Evolutionary conservation across 352 stramenopile genomes (phyloP).

Genomic region (Pythium vanterpoolii): DNA sequence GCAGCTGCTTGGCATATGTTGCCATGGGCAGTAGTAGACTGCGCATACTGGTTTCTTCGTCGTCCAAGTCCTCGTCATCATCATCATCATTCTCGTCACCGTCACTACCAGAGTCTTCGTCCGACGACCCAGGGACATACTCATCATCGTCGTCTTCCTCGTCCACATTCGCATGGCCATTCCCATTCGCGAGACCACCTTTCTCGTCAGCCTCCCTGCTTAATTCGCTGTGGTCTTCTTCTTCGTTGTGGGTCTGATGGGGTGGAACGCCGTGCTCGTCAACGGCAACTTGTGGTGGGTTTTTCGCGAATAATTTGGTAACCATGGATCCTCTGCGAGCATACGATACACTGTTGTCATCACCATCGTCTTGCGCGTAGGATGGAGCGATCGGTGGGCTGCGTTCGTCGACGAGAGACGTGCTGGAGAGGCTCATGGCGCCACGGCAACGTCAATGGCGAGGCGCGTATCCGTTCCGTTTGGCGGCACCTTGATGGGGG

Average conservation of each 20-base stretch:
- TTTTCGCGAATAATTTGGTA: constrained; percentile 19
- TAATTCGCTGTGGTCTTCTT: neutral
- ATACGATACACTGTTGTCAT: neutral
- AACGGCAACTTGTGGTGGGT: constrained; percentile 2
- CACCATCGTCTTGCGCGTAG: neutral
- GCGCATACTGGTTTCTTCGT: constrained; percentile 22
- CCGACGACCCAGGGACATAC: constrained; percentile 17
- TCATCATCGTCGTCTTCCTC: constrained; percentile 36
- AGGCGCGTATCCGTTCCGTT: neutral
- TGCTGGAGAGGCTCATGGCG: constrained; percentile 3
- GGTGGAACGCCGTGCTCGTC: neutral
- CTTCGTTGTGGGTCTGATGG: neutral
- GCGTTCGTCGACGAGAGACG: neutral
- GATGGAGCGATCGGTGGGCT: neutral
- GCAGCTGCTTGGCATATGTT: constrained; percentile 11
- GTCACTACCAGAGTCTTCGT: constrained; percentile 17
- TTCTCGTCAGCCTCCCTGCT: neutral
- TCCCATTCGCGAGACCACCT: neutral
- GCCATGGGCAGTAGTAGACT: constrained; percentile 21
- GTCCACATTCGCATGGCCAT: constrained; percentile 5
- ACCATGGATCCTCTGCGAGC: constrained; percentile 2
- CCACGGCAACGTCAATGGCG: constrained; percentile 3
- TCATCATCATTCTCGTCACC: constrained; percentile 18
- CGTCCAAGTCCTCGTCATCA: constrained; percentile 27
- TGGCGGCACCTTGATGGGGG: constrained; percentile 1